Evolutionary conservation across 192 early-diverging fungal species (phyloP), one percentile per base, ranked within the genome.

Genomic region (Physocladia obscura): DNA sequence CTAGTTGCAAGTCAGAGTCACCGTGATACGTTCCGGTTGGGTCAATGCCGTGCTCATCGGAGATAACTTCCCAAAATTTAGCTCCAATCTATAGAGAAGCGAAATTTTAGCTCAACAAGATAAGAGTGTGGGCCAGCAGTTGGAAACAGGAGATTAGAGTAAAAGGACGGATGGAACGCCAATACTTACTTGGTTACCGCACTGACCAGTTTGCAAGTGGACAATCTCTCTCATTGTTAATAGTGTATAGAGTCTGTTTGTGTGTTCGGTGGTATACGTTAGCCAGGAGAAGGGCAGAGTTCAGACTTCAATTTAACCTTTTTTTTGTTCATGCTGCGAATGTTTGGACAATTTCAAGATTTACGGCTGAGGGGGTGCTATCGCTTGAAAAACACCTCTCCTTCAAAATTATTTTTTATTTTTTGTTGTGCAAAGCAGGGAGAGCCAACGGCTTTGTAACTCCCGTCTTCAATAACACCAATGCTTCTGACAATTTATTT

Each of bases 11-110:
- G 77, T 89, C 90, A 50, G 91, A 91, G 77, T 92, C 91, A 39
- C 95, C 97, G 52, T 82, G 58, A 86, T 95, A 98, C 69, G 84
- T 80, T 71, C 96, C 96, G 49, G 90, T 86, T 65, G 87, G 82
- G 75, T 88, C 87, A 62, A 97, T 92, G 67, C 93, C 92, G 81
- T 97, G 94, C 82, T 97, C 94, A 71, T 84, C 88, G 55, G 88
- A 87, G 80, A 97, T 91, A 74, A 94, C 91, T 87, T 95, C 93
- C 93, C 94, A 95, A 83, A 97, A 97, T 82, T 93, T 92, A 77
- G 91, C 89, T 79, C 95, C 87, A 67, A 88, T 87, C 75, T 87
- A n/a, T 13, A n/a, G 40, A n/a, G 11, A n/a, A n/a, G 40, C n/a
- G n/a, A n/a, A n/a, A n/a, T n/a, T n/a, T n/a, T n/a, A n/a, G n/a